phyloP scores from a whole-genome alignment of 2,329 filamentous ascomycete genomes.

The Penicillium sp. region DNA sequence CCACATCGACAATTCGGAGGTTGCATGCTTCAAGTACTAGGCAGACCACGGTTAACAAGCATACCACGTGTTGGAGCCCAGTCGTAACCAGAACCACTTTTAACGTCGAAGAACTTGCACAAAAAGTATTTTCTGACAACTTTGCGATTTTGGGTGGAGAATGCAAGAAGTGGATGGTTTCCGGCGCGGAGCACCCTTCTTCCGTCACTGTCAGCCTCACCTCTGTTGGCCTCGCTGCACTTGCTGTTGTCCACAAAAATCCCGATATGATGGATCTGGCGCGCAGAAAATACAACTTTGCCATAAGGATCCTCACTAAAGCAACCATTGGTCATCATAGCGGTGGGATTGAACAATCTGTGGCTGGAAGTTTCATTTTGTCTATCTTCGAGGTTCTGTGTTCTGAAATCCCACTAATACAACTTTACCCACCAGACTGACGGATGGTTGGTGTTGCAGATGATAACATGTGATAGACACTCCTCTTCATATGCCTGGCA shows the following conservation, averaged over 20 bases:
- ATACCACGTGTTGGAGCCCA: not conserved
- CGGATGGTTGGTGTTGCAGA: not conserved
- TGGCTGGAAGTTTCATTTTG: slow-evolving; percentile 2
- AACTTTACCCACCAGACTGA: not conserved
- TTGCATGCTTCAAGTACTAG: not conserved
- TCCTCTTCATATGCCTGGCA: not conserved
- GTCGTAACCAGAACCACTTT: not conserved
- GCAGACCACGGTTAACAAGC: not conserved
- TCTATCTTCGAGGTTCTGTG: slow-evolving; percentile 4
- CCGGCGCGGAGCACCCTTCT: not conserved
- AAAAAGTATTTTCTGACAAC: slow-evolving; percentile 2
- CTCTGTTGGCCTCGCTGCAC: slow-evolving; percentile 5
- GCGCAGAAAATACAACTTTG: not conserved
- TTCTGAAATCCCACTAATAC: not conserved
- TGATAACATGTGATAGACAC: slow-evolving; percentile 3
- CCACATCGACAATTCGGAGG: not conserved
- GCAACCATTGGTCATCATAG: not conserved
- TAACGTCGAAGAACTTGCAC: not conserved
- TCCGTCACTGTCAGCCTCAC: not conserved
- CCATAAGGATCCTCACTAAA: not conserved
- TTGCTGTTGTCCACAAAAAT: slow-evolving; percentile 2
- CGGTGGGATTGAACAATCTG: slow-evolving; percentile 1
- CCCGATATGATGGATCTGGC: slow-evolving; percentile 1
- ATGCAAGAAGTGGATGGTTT: slow-evolving; percentile 2
- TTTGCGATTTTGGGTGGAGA: not conserved